Base-by-base conservation (phyloP, 805 yeast genomes). In the Candida xyloterini region DNA sequence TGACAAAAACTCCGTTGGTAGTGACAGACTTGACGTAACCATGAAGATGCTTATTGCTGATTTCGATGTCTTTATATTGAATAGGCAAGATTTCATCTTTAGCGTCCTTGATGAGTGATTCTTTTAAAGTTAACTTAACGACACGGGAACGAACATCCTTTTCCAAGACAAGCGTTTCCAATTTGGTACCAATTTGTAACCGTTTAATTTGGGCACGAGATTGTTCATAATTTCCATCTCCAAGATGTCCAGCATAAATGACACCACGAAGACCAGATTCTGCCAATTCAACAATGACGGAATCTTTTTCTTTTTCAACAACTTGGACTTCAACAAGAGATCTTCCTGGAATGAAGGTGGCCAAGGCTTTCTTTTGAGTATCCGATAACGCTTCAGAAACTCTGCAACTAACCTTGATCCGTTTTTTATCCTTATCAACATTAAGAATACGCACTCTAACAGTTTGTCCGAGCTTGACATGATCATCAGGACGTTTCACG, bases 1-100 rank as follows among this genome's bases (percentile, higher is more conserved):
- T 76, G 42, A 91, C 84, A 58, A 91, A 91, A 10, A 88, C 68
- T 48, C 98, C 98, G 57, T 73, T 73, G 31, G 72, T 73, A n/a
- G 95, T 85, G 14, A 83, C 77, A 14, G 89, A 81, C 50, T 79
- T 83, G 27, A 91, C 78, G 58, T 71, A 90, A 30, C 98, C 99
- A 42, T 76, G 73, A 37, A 86, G 62, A 21, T 67, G 53, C 16
- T 66, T 65, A 30, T 66, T 65, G 8, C 77, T 73, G 10, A 70
- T 64, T 27, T 63, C 54, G 33, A 89, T 68, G 28, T 85, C 95
- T 13, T 70, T 68, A 53, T 78, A 83, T 5, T 63, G 50, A 4
- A 68, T 48, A 27, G 96, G 96, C 10, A 90, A 60, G 2, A 63
- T 65, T 16, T 53, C 55, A 1, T 59, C 54, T 48, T 74, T 66